Evolutionary conservation across 768 basidiomycete species (phyloP), one percentile per base, ranked within the genome.

Genomic region (Rhodotorula paludigena): DNA sequence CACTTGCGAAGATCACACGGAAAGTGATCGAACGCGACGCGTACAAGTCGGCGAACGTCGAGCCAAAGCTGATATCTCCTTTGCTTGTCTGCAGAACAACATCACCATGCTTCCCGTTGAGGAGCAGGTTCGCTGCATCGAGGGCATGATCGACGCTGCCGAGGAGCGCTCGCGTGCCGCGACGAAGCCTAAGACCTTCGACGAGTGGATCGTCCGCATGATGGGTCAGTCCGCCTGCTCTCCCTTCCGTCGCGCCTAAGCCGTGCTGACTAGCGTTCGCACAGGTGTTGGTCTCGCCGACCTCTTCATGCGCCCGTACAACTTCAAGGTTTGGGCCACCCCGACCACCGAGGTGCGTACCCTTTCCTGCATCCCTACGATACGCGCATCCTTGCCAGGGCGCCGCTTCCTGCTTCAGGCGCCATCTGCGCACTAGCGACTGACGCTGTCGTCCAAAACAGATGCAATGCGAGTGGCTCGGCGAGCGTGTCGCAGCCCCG

Each of bases 381-480:
- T n/a, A n/a, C n/a, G n/a, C n/a, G n/a, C n/a, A n/a, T n/a, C n/a
- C n/a, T n/a, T n/a, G n/a, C n/a, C n/a, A n/a, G n/a, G n/a, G n/a
- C n/a, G n/a, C n/a, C n/a, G n/a, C n/a, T n/a, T n/a, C n/a, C n/a
- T n/a, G n/a, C n/a, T n/a, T n/a, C n/a, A n/a, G n/a, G n/a, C n/a
- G n/a, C n/a, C n/a, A n/a, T n/a, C n/a, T n/a, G n/a, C n/a, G n/a
- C n/a, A n/a, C n/a, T n/a, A n/a, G n/a, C n/a, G n/a, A n/a, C n/a
- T n/a, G n/a, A n/a, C n/a, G n/a, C n/a, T n/a, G n/a, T n/a, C n/a
- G n/a, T n/a, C n/a, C n/a, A n/a, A n/a, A n/a, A n/a, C 52, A 54
- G 77, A 80, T 80, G 79, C 79, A 80, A 74, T 79, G 79, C 71
- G 75, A 78, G 68, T 80, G 79, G 79, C 76, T 80, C 32, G 79